Evolutionary conservation across 148 eudicot genomes (phyloP).

Genomic region (Silene conica): DNA sequence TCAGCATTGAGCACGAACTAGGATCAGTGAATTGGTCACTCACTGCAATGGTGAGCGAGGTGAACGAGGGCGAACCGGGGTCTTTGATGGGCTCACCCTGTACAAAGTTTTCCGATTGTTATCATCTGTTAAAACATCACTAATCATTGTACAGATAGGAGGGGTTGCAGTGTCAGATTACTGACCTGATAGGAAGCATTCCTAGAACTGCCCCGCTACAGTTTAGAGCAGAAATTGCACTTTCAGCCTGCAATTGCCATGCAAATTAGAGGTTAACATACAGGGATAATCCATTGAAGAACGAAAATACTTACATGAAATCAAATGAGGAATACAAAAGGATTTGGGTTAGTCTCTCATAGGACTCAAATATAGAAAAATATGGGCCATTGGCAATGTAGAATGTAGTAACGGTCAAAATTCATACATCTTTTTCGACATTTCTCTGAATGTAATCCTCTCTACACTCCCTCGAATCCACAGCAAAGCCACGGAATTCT

Average conservation of each 20-base stretch:
- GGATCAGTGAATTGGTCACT: conserved; percentile 6
- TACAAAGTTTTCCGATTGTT: neutral
- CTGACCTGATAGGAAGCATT: conserved; percentile 61
- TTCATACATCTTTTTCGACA: neutral
- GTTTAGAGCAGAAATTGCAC: conserved; percentile 73
- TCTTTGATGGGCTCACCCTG: conserved; percentile 51
- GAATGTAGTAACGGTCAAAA: neutral
- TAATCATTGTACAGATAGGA: neutral
- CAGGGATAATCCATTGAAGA: neutral
- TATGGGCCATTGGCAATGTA: neutral
- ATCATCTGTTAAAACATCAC: conserved; percentile 1
- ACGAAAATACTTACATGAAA: neutral
- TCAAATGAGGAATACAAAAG: neutral
- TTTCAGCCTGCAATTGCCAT: conserved; percentile 59
- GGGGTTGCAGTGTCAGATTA: neutral
- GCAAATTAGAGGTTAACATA: conserved; percentile 3
- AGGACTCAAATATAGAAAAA: too few relatives aligned
- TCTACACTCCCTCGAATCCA: neutral
- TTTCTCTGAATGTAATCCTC: neutral
- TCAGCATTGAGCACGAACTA: conserved; percentile 20
- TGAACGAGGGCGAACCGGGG: conserved; percentile 40
- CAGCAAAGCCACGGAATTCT: neutral
- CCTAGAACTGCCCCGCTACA: conserved; percentile 66
- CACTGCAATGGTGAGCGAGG: conserved; percentile 36
- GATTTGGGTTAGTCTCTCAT: neutral